Conservation (phyloP, 1,284 basidiomycete species). For the Pterulicium gracile region DNA sequence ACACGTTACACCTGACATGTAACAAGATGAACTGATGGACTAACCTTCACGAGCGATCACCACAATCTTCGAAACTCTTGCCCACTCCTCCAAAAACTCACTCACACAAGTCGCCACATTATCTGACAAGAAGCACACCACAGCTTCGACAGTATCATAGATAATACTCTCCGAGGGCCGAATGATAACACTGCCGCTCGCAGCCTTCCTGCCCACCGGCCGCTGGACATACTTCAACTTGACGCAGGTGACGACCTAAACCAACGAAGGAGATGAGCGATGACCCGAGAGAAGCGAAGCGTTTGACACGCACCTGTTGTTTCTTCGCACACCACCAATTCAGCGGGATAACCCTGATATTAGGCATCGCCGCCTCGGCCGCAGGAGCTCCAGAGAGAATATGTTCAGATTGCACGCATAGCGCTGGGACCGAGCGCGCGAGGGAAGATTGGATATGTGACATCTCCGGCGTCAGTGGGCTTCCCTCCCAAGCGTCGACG, state of each 20-base stretch:
- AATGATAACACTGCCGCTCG: conserved; percentile 49
- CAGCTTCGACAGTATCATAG: conserved; percentile 75
- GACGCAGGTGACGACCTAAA: conserved; percentile 71
- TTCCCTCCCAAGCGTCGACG: conserved; percentile 47
- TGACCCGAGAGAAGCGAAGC: neutral
- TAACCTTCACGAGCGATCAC: conserved; percentile 81
- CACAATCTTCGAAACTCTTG: conserved; percentile 82
- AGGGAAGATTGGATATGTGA: conserved; percentile 56
- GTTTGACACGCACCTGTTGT: conserved; percentile 38
- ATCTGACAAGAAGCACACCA: conserved; percentile 79
- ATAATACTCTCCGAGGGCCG: conserved; percentile 75
- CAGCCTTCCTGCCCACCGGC: conserved; percentile 61
- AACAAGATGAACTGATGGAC: conserved; percentile 12
- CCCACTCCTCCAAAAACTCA: conserved; percentile 86
- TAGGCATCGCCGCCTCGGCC: conserved; percentile 83
- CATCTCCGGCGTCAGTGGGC: conserved; percentile 33
- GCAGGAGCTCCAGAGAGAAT: conserved; percentile 74
- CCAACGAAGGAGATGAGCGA: conserved; percentile 8
- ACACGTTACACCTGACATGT: too few species aligned
- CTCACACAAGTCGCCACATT: conserved; percentile 81
- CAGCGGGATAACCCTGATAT: conserved; percentile 78
- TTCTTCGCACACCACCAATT: conserved; percentile 84
- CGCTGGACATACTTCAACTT: conserved; percentile 83
- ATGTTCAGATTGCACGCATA: conserved; percentile 74
- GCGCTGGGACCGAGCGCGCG: conserved; percentile 63